Conservation (phyloP, 352 stramenopile genomes). For the Globisporangium lucens region DNA sequence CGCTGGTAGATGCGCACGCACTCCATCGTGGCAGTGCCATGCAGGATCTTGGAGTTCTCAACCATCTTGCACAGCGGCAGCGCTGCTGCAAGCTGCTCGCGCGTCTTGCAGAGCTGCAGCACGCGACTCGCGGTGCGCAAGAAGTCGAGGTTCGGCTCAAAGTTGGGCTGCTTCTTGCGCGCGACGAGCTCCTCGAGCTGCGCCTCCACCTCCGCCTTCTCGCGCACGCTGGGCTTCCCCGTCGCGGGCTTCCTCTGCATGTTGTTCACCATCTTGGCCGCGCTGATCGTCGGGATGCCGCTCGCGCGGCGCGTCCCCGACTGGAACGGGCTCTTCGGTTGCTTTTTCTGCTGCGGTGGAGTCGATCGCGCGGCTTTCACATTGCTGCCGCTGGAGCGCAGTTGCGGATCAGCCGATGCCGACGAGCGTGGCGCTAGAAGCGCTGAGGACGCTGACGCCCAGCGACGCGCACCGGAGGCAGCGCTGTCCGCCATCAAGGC, state of each 20-base stretch:
- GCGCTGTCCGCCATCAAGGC: neutral
- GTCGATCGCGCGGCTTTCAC: neutral
- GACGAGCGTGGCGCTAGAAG: neutral
- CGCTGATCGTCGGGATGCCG: constrained; percentile 11
- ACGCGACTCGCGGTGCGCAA: constrained; percentile 35
- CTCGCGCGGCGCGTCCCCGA: constrained; percentile 4
- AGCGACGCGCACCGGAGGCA: neutral
- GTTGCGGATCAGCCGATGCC: neutral
- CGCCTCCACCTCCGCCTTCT: constrained; percentile 15
- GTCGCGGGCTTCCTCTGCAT: constrained; percentile 8
- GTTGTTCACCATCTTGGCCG: constrained; percentile 13
- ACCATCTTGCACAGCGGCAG: constrained; percentile 60
- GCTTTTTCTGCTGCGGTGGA: neutral
- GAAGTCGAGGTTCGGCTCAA: constrained; percentile 46
- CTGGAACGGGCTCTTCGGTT: constrained; percentile 3
- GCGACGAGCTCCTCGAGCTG: constrained; percentile 44
- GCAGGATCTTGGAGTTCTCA: constrained; percentile 26
- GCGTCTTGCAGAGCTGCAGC: constrained; percentile 50
- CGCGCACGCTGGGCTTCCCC: constrained; percentile 13
- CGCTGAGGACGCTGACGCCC: constrained; percentile 4
- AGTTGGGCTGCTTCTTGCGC: constrained; percentile 27
- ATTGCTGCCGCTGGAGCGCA: constrained; percentile 2
- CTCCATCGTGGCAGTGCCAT: constrained; percentile 49
- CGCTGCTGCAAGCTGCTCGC: constrained; percentile 48
- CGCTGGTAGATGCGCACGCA: constrained; percentile 64